These are phyloP conservation scores for Arbutus unedo DNA, from an alignment of 148 eudicot genomes.

Conservation along the genomic window DNA sequence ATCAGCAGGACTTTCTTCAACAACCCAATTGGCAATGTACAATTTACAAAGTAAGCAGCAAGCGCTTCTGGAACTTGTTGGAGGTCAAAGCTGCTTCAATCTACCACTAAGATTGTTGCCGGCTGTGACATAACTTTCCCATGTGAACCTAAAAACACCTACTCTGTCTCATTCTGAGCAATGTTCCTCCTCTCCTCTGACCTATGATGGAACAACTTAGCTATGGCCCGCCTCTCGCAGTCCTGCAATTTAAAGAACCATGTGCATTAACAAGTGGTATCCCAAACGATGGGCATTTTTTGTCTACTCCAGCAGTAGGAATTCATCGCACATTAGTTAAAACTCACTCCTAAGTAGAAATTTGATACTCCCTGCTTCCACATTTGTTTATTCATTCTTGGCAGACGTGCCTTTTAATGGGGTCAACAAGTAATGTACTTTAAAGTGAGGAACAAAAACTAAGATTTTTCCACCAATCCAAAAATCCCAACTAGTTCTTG, in stretches of 20 bases:
- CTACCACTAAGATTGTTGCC: conserved; percentile 11
- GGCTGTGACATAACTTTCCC: conserved; percentile 18
- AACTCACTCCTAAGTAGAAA: neutral
- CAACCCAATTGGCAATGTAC: conserved; percentile 5
- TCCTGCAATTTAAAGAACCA: conserved; percentile 51
- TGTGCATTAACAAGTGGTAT: neutral
- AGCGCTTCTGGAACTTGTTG: conserved; percentile 8
- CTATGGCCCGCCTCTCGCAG: conserved; percentile 88
- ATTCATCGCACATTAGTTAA: neutral
- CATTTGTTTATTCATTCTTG: neutral
- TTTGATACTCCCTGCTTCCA: neutral
- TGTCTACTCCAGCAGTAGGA: neutral
- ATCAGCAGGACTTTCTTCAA: neutral
- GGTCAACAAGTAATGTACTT: neutral
- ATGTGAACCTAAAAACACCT: conserved; percentile 22
- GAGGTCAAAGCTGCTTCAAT: conserved; percentile 11
- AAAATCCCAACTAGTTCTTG: neutral
- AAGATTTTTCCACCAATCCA: neutral
- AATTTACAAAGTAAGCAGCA: conserved; percentile 3
- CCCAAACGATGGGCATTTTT: neutral
- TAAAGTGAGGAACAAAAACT: neutral
- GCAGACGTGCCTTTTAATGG: neutral
- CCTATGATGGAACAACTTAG: conserved; percentile 87
- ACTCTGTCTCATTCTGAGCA: conserved; percentile 37
- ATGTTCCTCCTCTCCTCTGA: conserved; percentile 54